Percentiles rank a stretch among this genome's conserved stretches.
Evolutionary conservation across 306 rosid genomes (phyloP).

Genomic region (Geum urbanum): DNA sequence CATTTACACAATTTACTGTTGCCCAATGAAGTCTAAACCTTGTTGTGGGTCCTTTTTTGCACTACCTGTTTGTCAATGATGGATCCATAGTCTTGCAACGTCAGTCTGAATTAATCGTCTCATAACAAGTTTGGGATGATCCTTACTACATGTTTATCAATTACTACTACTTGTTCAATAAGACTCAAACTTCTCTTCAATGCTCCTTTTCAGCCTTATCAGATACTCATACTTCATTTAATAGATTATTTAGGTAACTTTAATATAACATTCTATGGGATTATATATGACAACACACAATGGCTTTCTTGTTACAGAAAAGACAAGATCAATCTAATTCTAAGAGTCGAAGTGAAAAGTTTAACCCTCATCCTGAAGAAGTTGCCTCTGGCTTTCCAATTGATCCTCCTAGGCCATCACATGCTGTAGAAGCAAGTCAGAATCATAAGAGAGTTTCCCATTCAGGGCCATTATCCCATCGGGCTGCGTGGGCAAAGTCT

Average conservation of each 20-base stretch:
- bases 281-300: neutral
- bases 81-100: neutral
- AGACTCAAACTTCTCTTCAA: neutral
- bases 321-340: constrained; percentile 67
- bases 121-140: neutral
- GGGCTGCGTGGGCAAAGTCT: constrained; percentile 82
- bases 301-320: constrained; percentile 50
- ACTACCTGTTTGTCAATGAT: neutral
- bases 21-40: neutral
- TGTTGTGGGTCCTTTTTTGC: neutral
- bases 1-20: neutral
- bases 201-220: neutral
- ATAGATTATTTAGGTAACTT: neutral
- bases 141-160: neutral
- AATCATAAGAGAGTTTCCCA: constrained; percentile 95
- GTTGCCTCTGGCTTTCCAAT: constrained; percentile 97
- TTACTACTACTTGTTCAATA: neutral
- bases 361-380: constrained; percentile 92
- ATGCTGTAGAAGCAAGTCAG: constrained; percentile 52
- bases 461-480: constrained; percentile 93
- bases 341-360: constrained; percentile 95
- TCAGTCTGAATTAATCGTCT: neutral
- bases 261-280: neutral
- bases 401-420: constrained; percentile 98
- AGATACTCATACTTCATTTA: neutral